Conservation (phyloP, 352 stramenopile species). For the Globisporangium mamillatum region DNA sequence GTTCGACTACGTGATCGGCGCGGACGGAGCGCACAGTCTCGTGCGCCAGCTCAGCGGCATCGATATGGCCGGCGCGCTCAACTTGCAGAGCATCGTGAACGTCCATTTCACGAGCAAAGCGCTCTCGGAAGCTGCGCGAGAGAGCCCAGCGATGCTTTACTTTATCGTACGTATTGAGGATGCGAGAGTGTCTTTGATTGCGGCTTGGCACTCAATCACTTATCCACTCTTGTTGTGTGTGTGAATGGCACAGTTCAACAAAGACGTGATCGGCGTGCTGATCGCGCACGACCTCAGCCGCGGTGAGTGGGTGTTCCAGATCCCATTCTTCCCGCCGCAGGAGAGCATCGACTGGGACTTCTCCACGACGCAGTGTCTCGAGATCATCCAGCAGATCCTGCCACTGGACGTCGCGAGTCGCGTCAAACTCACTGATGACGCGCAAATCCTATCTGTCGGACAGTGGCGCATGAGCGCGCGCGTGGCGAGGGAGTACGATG, state of each 20-base stretch:
- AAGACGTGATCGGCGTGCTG: constrained; percentile 86
- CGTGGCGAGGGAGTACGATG: constrained; percentile 87
- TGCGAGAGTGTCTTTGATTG: background rate
- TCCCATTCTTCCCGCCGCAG: constrained; percentile 90
- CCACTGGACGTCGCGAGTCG: constrained; percentile 14
- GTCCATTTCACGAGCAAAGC: constrained; percentile 91
- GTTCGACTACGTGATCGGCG: constrained; percentile 87
- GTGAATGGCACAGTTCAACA: constrained; percentile 50
- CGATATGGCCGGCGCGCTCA: constrained; percentile 61
- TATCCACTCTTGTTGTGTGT: background rate
- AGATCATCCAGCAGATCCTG: constrained; percentile 51
- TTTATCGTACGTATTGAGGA: constrained; percentile 67
- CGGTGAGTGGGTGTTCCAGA: constrained; percentile 92
- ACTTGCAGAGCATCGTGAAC: constrained; percentile 93
- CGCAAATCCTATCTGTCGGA: constrained; percentile 79
- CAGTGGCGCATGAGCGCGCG: constrained; percentile 93
- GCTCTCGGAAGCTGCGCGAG: constrained; percentile 45
- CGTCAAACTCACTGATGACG: constrained; percentile 35
- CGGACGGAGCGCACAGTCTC: constrained; percentile 88
- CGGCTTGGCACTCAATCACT: background rate
- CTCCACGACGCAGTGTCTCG: constrained; percentile 47
- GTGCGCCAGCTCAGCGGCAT: constrained; percentile 73
- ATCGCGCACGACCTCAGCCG: constrained; percentile 90
- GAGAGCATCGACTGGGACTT: constrained; percentile 70
- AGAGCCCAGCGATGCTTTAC: constrained; percentile 92